Evolutionary conservation across 2,329 filamentous ascomycete species (phyloP).

Genomic region (Orbilia blumenaviensis): DNA sequence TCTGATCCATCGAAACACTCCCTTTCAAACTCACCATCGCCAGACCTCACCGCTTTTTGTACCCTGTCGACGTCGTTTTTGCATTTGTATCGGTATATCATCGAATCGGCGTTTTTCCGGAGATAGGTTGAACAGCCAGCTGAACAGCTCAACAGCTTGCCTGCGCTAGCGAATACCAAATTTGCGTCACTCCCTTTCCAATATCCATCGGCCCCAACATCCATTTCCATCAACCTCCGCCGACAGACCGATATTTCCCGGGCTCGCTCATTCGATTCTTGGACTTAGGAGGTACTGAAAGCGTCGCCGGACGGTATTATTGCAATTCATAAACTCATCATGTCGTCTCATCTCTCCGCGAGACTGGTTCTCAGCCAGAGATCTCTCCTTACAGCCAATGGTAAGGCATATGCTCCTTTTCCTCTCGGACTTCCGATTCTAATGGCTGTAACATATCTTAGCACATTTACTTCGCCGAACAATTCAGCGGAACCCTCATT

Average conservation of each 20-base stretch:
- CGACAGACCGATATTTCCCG: constrained; percentile 1
- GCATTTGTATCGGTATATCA: neutral
- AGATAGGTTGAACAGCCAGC: neutral
- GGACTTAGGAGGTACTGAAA: neutral
- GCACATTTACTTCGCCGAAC: constrained; percentile 45
- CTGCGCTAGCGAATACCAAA: constrained; percentile 44
- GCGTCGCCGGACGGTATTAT: neutral
- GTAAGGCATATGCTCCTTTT: constrained; percentile 1
- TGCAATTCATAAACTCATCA: neutral
- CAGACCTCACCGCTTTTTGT: neutral
- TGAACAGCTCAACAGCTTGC: constrained; percentile 16
- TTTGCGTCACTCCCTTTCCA: constrained; percentile 48
- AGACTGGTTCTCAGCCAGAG: constrained; percentile 52
- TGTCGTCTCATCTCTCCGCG: constrained; percentile 52
- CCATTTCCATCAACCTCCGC: constrained; percentile 8
- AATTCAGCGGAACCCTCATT: constrained; percentile 45
- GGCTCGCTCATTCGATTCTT: neutral
- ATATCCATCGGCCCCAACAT: neutral
- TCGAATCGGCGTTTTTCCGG: constrained; percentile 4
- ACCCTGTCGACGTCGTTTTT: neutral
- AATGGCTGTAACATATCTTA: neutral
- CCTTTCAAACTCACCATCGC: neutral
- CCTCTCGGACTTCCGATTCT: neutral
- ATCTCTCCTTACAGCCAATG: constrained; percentile 39
- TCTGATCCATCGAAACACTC: neutral